These are phyloP conservation scores for Sungouiella blattae DNA, from an alignment of 805 yeast genomes.

Conservation along the genomic window DNA sequence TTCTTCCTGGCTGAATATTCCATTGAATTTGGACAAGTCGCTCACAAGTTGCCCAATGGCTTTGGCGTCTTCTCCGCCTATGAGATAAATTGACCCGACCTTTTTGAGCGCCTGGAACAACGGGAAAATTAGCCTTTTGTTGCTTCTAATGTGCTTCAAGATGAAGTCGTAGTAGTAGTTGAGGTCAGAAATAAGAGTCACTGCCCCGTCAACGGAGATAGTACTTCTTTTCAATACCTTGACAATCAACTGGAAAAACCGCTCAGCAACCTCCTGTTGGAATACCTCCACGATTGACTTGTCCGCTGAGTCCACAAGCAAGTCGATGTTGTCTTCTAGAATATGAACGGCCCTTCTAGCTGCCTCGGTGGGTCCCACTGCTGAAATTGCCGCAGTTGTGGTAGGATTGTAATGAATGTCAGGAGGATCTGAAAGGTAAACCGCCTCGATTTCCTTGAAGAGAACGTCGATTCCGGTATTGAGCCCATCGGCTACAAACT, in stretches of 20 bases:
- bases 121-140: conserved; percentile 66
- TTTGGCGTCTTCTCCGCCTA: conserved; percentile 68
- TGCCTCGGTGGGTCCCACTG: conserved; percentile 52
- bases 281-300: conserved; percentile 86
- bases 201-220: conserved; percentile 79
- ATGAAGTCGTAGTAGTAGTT: conserved; percentile 77
- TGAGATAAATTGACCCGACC: conserved; percentile 78
- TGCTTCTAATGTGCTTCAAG: conserved; percentile 42
- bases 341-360: conserved; percentile 61
- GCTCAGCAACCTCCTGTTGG: conserved; percentile 88
- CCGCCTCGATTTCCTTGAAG: conserved; percentile 71
- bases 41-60: conserved; percentile 81
- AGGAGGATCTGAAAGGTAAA: conserved; percentile 51
- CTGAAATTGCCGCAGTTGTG: conserved; percentile 11
- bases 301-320: conserved; percentile 80
- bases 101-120: conserved; percentile 77
- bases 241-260: conserved; percentile 73
- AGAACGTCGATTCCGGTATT: conserved; percentile 89
- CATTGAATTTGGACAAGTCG: conserved; percentile 81
- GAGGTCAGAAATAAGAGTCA: conserved; percentile 75
- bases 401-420: conserved; percentile 63
- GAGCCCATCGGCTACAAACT: conserved; percentile 86
- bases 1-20: conserved; percentile 88
- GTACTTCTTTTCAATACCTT: conserved; percentile 70
- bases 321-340: conserved; percentile 64